Conservation (phyloP, 805 yeast species). For the Hanseniaspora taiwanica region DNA sequence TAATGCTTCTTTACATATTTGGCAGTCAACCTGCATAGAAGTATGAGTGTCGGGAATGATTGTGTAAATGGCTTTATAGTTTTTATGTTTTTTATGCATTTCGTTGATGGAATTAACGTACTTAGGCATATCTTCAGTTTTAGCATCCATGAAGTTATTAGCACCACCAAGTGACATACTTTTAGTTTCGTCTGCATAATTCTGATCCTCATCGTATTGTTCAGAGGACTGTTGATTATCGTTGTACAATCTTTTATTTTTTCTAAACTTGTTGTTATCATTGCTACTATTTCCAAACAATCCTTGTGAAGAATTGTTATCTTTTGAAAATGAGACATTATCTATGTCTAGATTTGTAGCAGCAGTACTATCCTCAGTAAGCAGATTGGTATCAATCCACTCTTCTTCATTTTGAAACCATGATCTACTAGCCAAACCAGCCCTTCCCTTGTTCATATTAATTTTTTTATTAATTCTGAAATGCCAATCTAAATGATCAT, state of each 20-base stretch:
- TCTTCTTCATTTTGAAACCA: slow-evolving; percentile 68
- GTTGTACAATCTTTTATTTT: too few relatives aligned
- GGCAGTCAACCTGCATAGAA: slow-evolving; percentile 32
- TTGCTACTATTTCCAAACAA: neutral
- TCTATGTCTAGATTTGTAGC: neutral
- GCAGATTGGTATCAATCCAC: slow-evolving; percentile 42
- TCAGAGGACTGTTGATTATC: too few relatives aligned
- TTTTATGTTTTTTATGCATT: neutral
- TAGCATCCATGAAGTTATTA: slow-evolving; percentile 1
- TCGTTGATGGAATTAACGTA: neutral
- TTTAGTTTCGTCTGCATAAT: too few relatives aligned
- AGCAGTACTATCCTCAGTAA: neutral
- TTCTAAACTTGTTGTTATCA: neutral
- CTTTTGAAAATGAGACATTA: neutral
- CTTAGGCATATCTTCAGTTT: slow-evolving; percentile 3
- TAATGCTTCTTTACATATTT: slow-evolving; percentile 56
- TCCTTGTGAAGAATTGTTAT: neutral
- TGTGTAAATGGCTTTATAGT: slow-evolving; percentile 1
- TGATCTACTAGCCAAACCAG: slow-evolving; percentile 60
- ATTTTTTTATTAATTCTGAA: slow-evolving; percentile 76
- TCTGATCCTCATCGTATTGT: too few relatives aligned
- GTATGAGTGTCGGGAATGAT: slow-evolving; percentile 5
- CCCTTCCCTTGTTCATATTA: slow-evolving; percentile 26
- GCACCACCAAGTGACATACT: too few relatives aligned
- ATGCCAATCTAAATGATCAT: slow-evolving; percentile 86